Base-by-base conservation (phyloP, 305 asterid species). In the Withania somnifera region DNA sequence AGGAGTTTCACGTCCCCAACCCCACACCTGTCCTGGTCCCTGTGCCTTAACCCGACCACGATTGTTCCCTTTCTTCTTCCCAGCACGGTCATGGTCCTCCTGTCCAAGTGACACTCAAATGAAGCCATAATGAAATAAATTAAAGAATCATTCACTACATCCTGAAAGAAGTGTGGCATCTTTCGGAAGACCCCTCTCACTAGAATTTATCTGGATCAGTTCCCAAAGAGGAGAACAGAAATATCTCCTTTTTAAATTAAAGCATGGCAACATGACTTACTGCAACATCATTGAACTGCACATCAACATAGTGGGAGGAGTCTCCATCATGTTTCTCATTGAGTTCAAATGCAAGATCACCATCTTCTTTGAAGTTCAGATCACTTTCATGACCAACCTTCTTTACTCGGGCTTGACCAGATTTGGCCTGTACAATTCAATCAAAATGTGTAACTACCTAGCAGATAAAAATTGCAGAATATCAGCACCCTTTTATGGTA, bases 321-420 rank as follows among this genome's bases (percentile, higher is more conserved):
- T 88, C 91, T 86, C 88, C 92, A 42, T 69, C 80, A 75, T 75
- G 67, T 60, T 73, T 78, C 66, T 63, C 86, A 11, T 75, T 82
- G 20, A 58, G 60, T 90, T 90, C 94, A 4, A 87, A 24, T 36
- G 79, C 81, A 63, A 63, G 57, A 79, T 86, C 87, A 79, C 92
- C 97, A 57, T 94, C 94, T 79, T 87, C 91, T 89, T 82, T 89
- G 34, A 82, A 61, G 79, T 80, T 69, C 75, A 79, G 42, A 71
- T 88, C 94, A 81, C 88, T 90, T 78, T 92, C 98, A 78, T 86
- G 89, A 84, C 90, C 88, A 79, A 78, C 88, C 85, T 90, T 93
- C 89, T 88, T 92, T 6, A 42, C 83, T 69, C 94, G 90, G 45
- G 85, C 52, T 60, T 90, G 94, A 83, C 86, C 83, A 81, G 88